These are phyloP conservation scores for Yarrowia porcina DNA, from an alignment of 805 yeast species.

Conservation along the genomic window DNA sequence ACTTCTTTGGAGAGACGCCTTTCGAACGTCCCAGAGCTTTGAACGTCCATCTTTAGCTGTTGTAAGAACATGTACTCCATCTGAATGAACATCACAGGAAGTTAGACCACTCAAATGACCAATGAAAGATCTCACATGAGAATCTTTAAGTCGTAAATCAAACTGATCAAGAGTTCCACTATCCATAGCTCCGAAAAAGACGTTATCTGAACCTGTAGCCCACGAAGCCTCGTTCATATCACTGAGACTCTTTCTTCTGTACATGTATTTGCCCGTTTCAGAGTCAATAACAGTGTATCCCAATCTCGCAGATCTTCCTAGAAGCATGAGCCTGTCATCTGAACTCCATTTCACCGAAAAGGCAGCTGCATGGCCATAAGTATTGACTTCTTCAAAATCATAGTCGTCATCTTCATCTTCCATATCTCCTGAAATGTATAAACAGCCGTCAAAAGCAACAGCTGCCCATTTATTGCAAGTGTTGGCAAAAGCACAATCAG, in stretches of 20 bases:
- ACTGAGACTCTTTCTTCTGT: background rate
- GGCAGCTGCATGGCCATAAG: background rate
- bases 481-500: slow-evolving; percentile 13
- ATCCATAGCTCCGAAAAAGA: slow-evolving; percentile 2
- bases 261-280: background rate
- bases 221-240: background rate
- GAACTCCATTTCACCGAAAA: slow-evolving; percentile 5
- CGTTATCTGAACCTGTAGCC: background rate
- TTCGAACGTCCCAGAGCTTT: slow-evolving; percentile 18
- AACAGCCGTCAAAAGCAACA: background rate
- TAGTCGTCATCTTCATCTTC: background rate
- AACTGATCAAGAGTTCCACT: slow-evolving; percentile 1
- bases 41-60: slow-evolving; percentile 12
- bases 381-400: background rate
- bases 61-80: background rate
- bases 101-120: slow-evolving; percentile 22
- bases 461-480: background rate
- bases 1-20: background rate
- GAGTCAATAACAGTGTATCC: slow-evolving; percentile 13
- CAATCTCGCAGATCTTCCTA: background rate
- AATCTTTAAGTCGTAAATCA: background rate
- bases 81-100: slow-evolving; percentile 7
- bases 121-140: slow-evolving; percentile 1
- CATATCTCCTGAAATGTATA: background rate
- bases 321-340: background rate